Conservation (phyloP, 78 protist species). For the Dictyostelium discoideum region DNA sequence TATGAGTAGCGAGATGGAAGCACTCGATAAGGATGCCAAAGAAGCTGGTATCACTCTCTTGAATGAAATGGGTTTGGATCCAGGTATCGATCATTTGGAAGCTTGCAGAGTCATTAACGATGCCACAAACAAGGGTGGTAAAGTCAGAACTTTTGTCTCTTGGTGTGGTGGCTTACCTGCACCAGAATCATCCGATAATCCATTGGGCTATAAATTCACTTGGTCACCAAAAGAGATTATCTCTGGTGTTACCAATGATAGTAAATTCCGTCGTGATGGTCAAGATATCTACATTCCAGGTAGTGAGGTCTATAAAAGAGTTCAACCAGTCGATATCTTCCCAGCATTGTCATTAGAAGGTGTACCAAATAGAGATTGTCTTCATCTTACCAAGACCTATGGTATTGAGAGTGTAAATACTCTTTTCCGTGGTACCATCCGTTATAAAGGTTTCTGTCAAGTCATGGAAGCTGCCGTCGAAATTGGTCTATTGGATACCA, state of each 20-base stretch:
- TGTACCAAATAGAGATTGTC: conserved; percentile 74
- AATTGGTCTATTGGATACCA: conserved; percentile 63
- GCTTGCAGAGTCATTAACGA: conserved; percentile 78
- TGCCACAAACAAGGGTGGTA: conserved; percentile 58
- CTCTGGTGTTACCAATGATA: conserved; percentile 55
- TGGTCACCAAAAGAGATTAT: conserved; percentile 93
- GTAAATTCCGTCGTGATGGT: conserved; percentile 82
- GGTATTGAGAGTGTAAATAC: conserved; percentile 53
- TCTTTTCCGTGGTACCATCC: conserved; percentile 81
- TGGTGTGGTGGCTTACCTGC: conserved; percentile 94
- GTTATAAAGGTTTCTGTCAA: conserved; percentile 79
- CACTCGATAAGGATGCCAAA: conserved; percentile 58
- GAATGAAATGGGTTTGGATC: conserved; percentile 90
- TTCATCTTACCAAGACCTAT: conserved; percentile 23
- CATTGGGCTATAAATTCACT: conserved; percentile 91
- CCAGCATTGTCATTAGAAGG: conserved; percentile 82
- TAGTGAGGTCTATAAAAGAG: conserved; percentile 53
- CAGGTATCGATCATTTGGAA: conserved; percentile 91
- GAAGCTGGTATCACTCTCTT: conserved; percentile 71
- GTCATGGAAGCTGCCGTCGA: conserved; percentile 80
- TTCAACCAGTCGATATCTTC: conserved; percentile 76
- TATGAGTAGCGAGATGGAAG: conserved; percentile 70
- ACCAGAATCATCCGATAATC: conserved; percentile 89
- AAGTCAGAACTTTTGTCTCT: conserved; percentile 83
- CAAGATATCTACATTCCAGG: conserved; percentile 70